Evolutionary conservation across 352 stramenopile species (phyloP), one percentile per base, ranked within the genome.

Genomic region (Globisporangium recalcitrans): DNA sequence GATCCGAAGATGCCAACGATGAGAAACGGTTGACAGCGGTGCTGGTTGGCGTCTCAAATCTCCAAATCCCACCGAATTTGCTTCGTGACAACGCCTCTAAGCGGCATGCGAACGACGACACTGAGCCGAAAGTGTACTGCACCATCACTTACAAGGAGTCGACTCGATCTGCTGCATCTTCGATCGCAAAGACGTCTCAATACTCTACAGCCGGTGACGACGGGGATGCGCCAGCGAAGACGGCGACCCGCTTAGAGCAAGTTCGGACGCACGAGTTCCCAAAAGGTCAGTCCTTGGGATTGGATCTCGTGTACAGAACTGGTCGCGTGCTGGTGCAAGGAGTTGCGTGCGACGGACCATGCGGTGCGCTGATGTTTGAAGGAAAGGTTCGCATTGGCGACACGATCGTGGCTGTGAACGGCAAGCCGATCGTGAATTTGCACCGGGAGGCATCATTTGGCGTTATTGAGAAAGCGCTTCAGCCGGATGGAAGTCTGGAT

Each of bases 231-330:
- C 44, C 51, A 5, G 21, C 63, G 10, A 49, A 21, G 27, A 64
- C 16, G 24, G 26, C 29, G 19, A 57, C 47, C 4, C 73, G 76
- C 22, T 58, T 77, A 29, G 76, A 86, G 11, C 76, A 79, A n/a
- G 78, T 92, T 38, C 82, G 78, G 3, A 91, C 77, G 4, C 69
- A 85, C 58, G 67, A 82, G 40, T 91, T 94, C 40, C 63, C 63
- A 1, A 74, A 75, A 47, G 79, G 80, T 0, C 64, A 81, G 61
- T 74, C 65, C 31, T 62, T 95, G n/a, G 85, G 85, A 9, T 72
- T 95, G n/a, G 83, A 93, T 68, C 67, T 95, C 13, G 81, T 95
- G 13, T 92, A 95, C 60, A 73, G 78, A 52, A 88, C 78, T 48
- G 85, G 85, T 2, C 78, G 78, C 46, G 82, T 95, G 13, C 60